phyloP scores from a whole-genome alignment of 257 asterid genomes.

The Agastache rugosa region DNA sequence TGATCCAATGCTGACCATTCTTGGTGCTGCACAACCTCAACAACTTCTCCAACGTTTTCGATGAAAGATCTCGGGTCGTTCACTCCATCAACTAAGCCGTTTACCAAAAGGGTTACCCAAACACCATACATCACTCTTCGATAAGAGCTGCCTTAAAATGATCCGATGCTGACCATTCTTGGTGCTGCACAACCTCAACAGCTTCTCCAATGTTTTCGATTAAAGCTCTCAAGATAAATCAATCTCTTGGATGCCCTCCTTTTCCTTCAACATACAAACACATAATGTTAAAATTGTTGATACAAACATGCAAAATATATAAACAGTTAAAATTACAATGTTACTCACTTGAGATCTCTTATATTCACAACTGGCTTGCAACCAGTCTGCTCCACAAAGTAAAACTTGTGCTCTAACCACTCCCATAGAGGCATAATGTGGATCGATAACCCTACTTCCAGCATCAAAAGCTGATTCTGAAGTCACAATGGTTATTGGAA shows the following conservation, averaged over 20 bases:
- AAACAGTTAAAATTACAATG: background rate
- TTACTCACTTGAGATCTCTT: background rate
- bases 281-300: background rate
- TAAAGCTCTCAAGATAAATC: background rate
- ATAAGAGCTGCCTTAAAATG: too few relatives aligned
- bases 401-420: background rate
- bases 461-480: background rate
- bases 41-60: background rate
- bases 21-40: background rate
- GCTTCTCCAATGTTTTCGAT: background rate
- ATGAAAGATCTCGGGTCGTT: background rate
- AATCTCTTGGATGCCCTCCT: background rate
- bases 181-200: background rate
- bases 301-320: background rate
- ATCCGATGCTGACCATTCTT: too few relatives aligned
- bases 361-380: background rate
- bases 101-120: too few relatives aligned
- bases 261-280: background rate
- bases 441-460: background rate
- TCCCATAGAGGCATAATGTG: background rate
- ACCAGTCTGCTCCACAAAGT: slow-evolving; percentile 5
- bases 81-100: too few relatives aligned
- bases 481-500: background rate
- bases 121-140: too few relatives aligned
- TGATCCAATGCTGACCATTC: background rate